Evolutionary conservation across 2,329 filamentous ascomycete species (phyloP).

Genomic region (Clarireedia monteithiana): DNA sequence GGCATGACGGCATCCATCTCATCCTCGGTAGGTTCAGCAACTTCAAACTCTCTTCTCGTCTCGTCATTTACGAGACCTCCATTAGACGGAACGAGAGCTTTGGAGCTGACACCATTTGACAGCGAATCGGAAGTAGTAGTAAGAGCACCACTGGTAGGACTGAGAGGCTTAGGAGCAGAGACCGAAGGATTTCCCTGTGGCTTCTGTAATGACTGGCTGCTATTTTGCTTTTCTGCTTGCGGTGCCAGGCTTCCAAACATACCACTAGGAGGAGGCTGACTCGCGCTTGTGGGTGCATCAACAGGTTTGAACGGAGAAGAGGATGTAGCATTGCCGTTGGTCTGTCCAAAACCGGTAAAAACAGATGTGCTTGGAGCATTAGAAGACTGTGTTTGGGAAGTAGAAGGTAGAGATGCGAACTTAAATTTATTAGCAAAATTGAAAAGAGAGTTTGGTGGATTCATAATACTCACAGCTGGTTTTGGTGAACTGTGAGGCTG

Average conservation of each 20-base stretch:
- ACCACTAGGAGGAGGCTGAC: conserved; percentile 13
- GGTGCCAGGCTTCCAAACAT: conserved; percentile 13
- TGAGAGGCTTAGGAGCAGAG: not conserved
- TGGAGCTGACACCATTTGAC: not conserved
- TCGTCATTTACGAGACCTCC: not conserved
- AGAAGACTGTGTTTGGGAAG: not conserved
- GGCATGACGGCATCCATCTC: conserved; percentile 18
- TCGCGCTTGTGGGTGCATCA: conserved; percentile 12
- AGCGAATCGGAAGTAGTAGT: conserved; percentile 1
- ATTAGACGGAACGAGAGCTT: conserved; percentile 1
- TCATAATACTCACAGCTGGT: not conserved
- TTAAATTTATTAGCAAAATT: not conserved
- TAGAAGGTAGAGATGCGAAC: conserved; percentile 5
- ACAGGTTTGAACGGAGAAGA: conserved; percentile 15
- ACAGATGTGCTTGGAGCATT: not conserved
- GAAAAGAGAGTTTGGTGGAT: not conserved
- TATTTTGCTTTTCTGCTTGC: not conserved
- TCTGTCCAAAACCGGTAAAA: not conserved
- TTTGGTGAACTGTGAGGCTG: not conserved
- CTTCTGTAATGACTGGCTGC: not conserved
- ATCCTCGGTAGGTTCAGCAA: conserved; percentile 17
- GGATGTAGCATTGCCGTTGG: not conserved
- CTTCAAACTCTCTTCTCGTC: not conserved
- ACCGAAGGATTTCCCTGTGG: not conserved
- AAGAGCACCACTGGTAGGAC: not conserved